phyloP scores from a whole-genome alignment of 805 yeast species.

The Ogataea trehalophila region DNA sequence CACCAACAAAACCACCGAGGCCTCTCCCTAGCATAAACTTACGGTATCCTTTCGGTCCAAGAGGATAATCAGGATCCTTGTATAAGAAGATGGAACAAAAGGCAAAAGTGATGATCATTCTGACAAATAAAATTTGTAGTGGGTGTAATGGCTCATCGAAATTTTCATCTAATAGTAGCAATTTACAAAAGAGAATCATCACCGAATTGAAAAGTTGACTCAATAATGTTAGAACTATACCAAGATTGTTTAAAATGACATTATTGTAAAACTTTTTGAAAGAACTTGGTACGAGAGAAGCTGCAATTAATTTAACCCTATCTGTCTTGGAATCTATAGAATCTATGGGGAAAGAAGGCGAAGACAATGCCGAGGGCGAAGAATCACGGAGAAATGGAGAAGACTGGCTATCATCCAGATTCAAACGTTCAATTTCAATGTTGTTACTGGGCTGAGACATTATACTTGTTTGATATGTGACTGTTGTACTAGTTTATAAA shows the following conservation, averaged over 20 bases:
- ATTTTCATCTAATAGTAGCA: slow-evolving; percentile 62
- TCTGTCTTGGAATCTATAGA: too few relatives aligned
- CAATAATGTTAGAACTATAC: slow-evolving; percentile 50
- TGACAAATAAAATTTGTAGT: slow-evolving; percentile 66
- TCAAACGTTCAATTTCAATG: too few relatives aligned
- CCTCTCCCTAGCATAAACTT: slow-evolving; percentile 58
- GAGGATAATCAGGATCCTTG: slow-evolving; percentile 55
- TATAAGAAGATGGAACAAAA: slow-evolving; percentile 41
- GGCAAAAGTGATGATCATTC: slow-evolving; percentile 69
- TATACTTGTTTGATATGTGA: too few relatives aligned
- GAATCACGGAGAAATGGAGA: too few relatives aligned
- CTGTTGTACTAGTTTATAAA: too few relatives aligned
- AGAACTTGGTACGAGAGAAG: too few relatives aligned
- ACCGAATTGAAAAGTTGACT: slow-evolving; percentile 72
- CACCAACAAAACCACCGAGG: slow-evolving; percentile 71
- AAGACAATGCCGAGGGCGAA: too few relatives aligned
- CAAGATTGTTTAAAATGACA: slow-evolving; percentile 38
- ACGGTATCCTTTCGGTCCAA: slow-evolving; percentile 63
- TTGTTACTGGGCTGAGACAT: too few relatives aligned
- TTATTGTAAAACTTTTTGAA: slow-evolving; percentile 6
- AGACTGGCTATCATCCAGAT: too few relatives aligned
- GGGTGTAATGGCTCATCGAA: slow-evolving; percentile 65
- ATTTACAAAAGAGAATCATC: slow-evolving; percentile 72
- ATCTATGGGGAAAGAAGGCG: too few relatives aligned
- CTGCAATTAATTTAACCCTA: too few relatives aligned